A percentile compares a stretch with the other conserved stretches of the same genome.
phyloP scores from a whole-genome alignment of 805 yeast species.

The Clavispora fructus region DNA sequence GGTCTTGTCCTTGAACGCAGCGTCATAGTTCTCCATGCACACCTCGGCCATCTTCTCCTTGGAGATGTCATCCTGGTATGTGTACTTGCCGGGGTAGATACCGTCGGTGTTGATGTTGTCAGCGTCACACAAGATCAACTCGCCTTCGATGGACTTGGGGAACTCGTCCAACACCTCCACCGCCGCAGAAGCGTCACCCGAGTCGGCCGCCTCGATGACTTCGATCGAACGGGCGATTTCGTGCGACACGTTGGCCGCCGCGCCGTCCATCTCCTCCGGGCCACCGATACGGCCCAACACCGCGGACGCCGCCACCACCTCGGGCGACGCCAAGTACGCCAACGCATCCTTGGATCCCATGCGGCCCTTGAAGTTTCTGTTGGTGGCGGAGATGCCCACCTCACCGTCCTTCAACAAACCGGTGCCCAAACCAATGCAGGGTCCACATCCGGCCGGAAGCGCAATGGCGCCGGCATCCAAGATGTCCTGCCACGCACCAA shows the following conservation, averaged over 20 bases:
- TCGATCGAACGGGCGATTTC: constrained; percentile 44
- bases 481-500: constrained; percentile 89
- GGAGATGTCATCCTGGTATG: constrained; percentile 96
- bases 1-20: constrained; percentile 78
- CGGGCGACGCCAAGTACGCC: constrained; percentile 95
- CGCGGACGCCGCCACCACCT: constrained; percentile 97
- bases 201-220: constrained; percentile 24
- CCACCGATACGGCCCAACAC: constrained; percentile 90
- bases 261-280: constrained; percentile 78
- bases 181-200: constrained; percentile 25
- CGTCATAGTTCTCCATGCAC: constrained; percentile 98
- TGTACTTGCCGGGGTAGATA: constrained; percentile 97
- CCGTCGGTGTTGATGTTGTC: constrained; percentile 98
- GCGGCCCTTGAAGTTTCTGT: constrained; percentile 97
- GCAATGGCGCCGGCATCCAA: constrained; percentile 92
- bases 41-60: constrained; percentile 97
- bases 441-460: constrained; percentile 98
- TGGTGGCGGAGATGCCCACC: constrained; percentile 97
- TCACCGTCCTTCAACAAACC: constrained; percentile 94
- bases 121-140: constrained; percentile 90
- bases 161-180: constrained; percentile 85
- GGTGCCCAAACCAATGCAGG: constrained; percentile 95
- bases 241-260: constrained; percentile 37
- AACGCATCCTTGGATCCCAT: constrained; percentile 97
- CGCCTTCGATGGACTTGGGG: constrained; percentile 87